Conservation (phyloP, 208 protist genomes). For the Tritrichomonas musculus region DNA sequence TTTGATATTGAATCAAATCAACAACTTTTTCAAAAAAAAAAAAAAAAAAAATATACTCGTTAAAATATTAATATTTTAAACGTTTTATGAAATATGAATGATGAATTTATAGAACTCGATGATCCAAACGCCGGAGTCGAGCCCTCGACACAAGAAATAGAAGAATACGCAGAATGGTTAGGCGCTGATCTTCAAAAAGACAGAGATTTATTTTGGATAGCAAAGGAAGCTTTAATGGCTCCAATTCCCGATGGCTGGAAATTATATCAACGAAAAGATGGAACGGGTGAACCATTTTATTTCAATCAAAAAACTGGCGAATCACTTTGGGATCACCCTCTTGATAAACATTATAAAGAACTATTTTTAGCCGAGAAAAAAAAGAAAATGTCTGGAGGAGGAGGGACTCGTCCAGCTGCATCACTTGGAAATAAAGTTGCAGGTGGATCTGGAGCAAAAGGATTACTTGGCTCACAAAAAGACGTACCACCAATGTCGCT, state of each 20-base stretch:
- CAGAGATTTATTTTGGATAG: slow-evolving; percentile 15
- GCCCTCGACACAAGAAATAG: not conserved
- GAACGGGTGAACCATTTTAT: not conserved
- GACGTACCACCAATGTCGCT: not conserved
- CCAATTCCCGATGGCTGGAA: not conserved
- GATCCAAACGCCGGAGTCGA: not conserved
- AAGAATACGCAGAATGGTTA: not conserved
- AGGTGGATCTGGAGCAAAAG: not conserved
- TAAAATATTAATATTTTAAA: too few species aligned
- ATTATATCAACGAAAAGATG: not conserved
- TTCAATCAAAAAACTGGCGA: not conserved
- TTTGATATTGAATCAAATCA: too few species aligned
- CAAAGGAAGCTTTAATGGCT: not conserved
- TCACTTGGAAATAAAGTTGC: not conserved
- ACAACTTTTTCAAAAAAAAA: too few species aligned
- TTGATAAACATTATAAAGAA: slow-evolving; percentile 2
- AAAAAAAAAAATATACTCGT: too few species aligned
- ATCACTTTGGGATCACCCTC: slow-evolving; percentile 22
- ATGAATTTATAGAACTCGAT: not conserved
- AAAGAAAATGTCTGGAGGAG: not conserved
- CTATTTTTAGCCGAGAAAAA: not conserved
- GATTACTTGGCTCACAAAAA: not conserved
- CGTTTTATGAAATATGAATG: slow-evolving; percentile 11
- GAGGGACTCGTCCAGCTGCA: not conserved
- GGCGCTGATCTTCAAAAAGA: not conserved